Conservation (phyloP, 345 rosid genomes). For the Corymbia maculata region DNA sequence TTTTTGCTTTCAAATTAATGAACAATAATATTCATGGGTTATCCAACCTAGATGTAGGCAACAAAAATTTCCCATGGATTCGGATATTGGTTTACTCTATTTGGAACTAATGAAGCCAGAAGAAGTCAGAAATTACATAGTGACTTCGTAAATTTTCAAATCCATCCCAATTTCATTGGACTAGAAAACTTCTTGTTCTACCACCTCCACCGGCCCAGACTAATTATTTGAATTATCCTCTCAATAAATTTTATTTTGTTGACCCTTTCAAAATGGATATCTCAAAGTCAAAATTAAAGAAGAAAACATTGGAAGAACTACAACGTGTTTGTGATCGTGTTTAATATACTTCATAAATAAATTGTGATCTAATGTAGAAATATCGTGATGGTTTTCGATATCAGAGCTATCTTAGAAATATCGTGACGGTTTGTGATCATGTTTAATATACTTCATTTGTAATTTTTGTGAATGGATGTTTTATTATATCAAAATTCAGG, state of each 20-base stretch:
- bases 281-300: not conserved
- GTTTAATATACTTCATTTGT: not conserved
- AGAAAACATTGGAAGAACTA: not conserved
- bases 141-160: not conserved
- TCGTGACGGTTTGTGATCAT: no score
- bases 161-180: not conserved
- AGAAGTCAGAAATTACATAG: not conserved
- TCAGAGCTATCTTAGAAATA: not conserved
- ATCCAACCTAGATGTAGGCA: not conserved
- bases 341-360: not conserved
- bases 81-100: not conserved
- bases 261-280: not conserved
- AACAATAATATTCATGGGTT: not conserved
- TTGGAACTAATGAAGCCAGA: not conserved
- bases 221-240: not conserved
- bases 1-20: not conserved
- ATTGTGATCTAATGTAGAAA: not conserved
- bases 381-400: not conserved
- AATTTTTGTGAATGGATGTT: not conserved
- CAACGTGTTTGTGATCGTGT: not conserved
- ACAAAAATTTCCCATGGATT: not conserved
- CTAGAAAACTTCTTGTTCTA: not conserved
- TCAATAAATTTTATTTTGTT: not conserved
- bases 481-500: not conserved
- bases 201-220: not conserved